Percentiles rank a stretch among this genome's conserved stretches.
phyloP scores from a whole-genome alignment of 2,329 filamentous ascomycete genomes.

The Berkeleyomyces basicola region DNA sequence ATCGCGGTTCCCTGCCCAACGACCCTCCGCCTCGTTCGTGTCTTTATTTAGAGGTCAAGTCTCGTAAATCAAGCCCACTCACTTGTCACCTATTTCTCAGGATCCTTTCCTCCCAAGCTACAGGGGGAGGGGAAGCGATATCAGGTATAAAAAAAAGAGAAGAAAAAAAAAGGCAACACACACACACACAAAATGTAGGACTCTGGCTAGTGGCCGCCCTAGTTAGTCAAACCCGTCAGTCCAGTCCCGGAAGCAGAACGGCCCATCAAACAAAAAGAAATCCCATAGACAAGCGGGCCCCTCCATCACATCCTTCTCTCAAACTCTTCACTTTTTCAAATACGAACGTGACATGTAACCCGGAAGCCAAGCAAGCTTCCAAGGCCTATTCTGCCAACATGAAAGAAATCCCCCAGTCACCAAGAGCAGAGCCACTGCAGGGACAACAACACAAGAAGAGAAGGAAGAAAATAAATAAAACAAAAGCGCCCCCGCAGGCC shows the following conservation, averaged over 20 bases:
- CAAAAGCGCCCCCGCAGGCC: no score
- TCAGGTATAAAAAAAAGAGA: neutral
- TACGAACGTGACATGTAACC: neutral
- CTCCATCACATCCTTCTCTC: neutral
- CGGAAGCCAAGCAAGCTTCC: neutral
- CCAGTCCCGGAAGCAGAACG: no score
- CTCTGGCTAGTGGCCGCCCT: neutral
- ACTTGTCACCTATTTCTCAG: neutral
- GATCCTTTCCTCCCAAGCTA: neutral
- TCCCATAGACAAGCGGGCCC: neutral
- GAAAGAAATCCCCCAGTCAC: neutral
- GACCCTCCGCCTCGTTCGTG: neutral
- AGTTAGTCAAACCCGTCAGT: no score
- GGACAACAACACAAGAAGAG: neutral
- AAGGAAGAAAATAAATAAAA: no score
- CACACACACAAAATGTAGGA: no score
- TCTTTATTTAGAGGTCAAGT: neutral
- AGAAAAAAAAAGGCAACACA: neutral
- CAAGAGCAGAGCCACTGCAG: neutral
- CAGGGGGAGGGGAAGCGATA: neutral
- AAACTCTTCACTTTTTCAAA: neutral
- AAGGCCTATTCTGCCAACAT: neutral
- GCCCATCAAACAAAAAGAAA: neutral
- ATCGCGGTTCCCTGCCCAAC: neutral
- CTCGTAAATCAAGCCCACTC: neutral